These are phyloP conservation scores for Crithidia sp. DNA, from an alignment of 208 protist genomes.

Conservation along the genomic window DNA sequence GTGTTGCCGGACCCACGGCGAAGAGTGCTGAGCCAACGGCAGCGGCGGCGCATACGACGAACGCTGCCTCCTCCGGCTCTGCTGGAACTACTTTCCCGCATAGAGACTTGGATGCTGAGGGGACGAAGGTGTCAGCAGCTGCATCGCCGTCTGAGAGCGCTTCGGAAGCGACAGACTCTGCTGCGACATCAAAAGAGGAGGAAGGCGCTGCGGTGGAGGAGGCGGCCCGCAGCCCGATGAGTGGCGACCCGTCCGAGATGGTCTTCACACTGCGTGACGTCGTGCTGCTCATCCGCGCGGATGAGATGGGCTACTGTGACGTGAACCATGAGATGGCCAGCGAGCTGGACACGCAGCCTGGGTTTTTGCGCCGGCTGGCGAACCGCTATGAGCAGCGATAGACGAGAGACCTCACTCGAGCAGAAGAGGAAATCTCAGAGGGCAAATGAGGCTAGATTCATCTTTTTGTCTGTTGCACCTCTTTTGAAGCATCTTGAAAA, in stretches of 20 bases:
- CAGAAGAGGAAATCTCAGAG: neutral
- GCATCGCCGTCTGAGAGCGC: too few species aligned
- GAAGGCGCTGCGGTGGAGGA: neutral
- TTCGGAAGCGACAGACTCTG: neutral
- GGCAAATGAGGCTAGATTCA: too few species aligned
- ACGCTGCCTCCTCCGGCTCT: too few species aligned
- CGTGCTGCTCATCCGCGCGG: constrained; percentile 69
- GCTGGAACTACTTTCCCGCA: too few species aligned
- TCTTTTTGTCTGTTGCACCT: too few species aligned
- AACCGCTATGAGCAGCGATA: neutral
- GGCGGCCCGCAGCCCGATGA: neutral
- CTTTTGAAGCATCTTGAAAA: too few species aligned
- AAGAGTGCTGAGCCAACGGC: too few species aligned
- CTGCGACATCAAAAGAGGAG: neutral
- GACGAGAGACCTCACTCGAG: too few species aligned
- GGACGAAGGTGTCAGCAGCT: too few species aligned
- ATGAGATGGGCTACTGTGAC: constrained; percentile 82
- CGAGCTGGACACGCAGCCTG: constrained; percentile 43
- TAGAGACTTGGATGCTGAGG: too few species aligned
- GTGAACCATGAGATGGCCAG: constrained; percentile 59
- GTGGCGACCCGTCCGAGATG: neutral
- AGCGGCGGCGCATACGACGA: too few species aligned
- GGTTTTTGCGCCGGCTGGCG: constrained; percentile 23
- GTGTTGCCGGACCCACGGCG: too few species aligned
- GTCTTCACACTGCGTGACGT: constrained; percentile 69